Evolutionary conservation across 1,284 basidiomycete species (phyloP), one percentile per base, ranked within the genome.

Genomic region (Clitocybe nebularis): DNA sequence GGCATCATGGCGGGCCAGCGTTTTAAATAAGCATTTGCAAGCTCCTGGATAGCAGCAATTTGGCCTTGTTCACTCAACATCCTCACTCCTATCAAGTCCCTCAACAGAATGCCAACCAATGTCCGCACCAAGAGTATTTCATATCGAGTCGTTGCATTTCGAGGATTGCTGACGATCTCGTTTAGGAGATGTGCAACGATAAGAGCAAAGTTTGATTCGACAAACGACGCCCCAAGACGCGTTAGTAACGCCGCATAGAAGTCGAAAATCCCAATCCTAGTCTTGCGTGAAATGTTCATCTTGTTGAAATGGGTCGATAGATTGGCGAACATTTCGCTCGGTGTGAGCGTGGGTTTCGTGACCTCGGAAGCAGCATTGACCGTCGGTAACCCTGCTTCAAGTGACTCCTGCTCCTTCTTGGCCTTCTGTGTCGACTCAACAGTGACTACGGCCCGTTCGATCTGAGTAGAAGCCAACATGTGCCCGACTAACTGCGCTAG

Each of bases 1-100:
- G 92, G 93, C 75, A 96, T 85, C 59, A 95, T 77, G 0, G 90
- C 84, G 0, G 93, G 93, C 92, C 93, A 99, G 45, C 88, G 79
- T 58, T 89, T 91, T 42, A 97, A 70, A 56, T 93, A 96, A 4
- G 75, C 70, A 38, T 74, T 81, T 0, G 88, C 83, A 36, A 97
- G 69, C 51, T 95, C 93, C 52, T 89, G 84, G 21, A 97, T 89
- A 0, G 94, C 95, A 24, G 76, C 72, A 37, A 97, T 94, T 64
- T 98, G 94, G 0, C 87, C 93, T 52, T 93, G 90, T 58, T 98
- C 94, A 44, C 87, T 87, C 37, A 99, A 67, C 75, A 98, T 84
- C 42, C 92, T 72, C 4, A 88, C 81, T 1, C 89, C 92, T 36
- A 99, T 81, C 21, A 97, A 75, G 53, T 95, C 89, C 32, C 93